Evolutionary conservation across 169 alveolate genomes (phyloP), one percentile per base, ranked within the genome.

Genomic region (Perkinsus marinus): DNA sequence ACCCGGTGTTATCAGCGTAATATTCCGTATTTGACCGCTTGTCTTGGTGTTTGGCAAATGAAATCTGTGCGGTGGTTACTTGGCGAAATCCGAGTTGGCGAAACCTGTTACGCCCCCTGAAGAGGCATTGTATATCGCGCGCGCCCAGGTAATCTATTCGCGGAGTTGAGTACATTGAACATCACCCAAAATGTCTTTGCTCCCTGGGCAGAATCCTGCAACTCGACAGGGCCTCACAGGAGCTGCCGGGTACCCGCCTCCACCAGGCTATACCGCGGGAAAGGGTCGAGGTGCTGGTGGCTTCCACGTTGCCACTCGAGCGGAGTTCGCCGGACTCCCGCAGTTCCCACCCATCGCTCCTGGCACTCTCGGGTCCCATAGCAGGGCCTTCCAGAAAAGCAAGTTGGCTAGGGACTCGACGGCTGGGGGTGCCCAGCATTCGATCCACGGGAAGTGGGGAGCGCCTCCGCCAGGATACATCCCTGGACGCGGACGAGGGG

Each of bases 401-500:
- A 57, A 57, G 79, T 26, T 57, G 79, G 79, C 90, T 39, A 90
- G 91, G 68, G 39, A 92, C 46, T 41, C 46, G 43, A 30, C 94
- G 26, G 2, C 90, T 39, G 95, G 93, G 95, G 93, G 92, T 36
- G 95, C 36, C 30, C 26, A 36, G 0, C 36, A 39, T 36, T 30
- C 47, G 16, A 0, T 41, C 0, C 38, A 57, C 89, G 93, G 95
- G 68, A 95, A 94, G 39, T 98, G 97, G 93, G 99, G 99, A n/a
- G 97, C 97, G 41, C 98, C 99, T 38, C 99, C 99, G 17, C 98
- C 98, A 46, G 98, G 98, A 37, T 98, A 98, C 92, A 95, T 98
- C 0, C 98, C 99, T 19, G 99, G 99, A 39, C 94, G 97, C 46
- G 99, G 99, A 22, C 95, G 99, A 92, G 99, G 99, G 69, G 99